Percentiles rank a stretch among this genome's conserved stretches.
Conservation (phyloP, 2,329 filamentous ascomycete genomes). For the Trichoderma citrinoviride region DNA sequence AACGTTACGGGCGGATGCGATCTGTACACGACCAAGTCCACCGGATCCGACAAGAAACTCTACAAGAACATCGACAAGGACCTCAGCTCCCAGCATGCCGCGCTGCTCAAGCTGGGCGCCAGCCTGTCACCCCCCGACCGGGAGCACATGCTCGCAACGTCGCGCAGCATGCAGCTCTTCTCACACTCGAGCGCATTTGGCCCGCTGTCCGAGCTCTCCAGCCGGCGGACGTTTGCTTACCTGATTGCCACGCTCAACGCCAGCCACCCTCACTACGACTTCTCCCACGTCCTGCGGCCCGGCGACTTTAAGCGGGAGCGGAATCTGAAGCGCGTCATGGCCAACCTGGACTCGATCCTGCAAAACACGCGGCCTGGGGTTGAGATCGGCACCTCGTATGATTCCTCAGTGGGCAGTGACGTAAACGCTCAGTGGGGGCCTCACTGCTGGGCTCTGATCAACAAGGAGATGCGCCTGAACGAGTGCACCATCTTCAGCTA, state of each 20-base stretch:
- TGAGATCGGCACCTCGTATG: constrained; percentile 42
- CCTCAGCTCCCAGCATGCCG: constrained; percentile 86
- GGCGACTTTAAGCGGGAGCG: constrained; percentile 86
- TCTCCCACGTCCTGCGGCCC: constrained; percentile 85
- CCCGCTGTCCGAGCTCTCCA: constrained; percentile 80
- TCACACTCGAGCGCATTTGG: constrained; percentile 90
- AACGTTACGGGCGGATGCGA: constrained; percentile 93
- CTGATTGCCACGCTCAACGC: constrained; percentile 95
- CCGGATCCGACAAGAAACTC: constrained; percentile 91
- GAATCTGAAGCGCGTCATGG: constrained; percentile 77
- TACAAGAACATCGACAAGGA: constrained; percentile 94
- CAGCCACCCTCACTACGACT: constrained; percentile 88
- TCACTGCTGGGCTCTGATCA: constrained; percentile 86
- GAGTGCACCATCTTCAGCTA: constrained; percentile 90
- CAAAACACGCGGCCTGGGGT: constrained; percentile 75
- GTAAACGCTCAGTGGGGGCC: constrained; percentile 74
- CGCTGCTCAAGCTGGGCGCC: constrained; percentile 79
- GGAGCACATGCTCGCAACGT: constrained; percentile 64
- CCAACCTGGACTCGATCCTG: constrained; percentile 80
- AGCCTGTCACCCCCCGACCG: constrained; percentile 82
- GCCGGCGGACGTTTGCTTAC: constrained; percentile 90
- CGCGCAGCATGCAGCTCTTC: constrained; percentile 58
- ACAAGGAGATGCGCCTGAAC: constrained; percentile 90
- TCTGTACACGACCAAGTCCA: constrained; percentile 95
- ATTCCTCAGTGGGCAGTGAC: constrained; percentile 42